These are phyloP conservation scores for Erysiphe pulchra DNA, from an alignment of 2,329 filamentous ascomycete species.

Conservation along the genomic window DNA sequence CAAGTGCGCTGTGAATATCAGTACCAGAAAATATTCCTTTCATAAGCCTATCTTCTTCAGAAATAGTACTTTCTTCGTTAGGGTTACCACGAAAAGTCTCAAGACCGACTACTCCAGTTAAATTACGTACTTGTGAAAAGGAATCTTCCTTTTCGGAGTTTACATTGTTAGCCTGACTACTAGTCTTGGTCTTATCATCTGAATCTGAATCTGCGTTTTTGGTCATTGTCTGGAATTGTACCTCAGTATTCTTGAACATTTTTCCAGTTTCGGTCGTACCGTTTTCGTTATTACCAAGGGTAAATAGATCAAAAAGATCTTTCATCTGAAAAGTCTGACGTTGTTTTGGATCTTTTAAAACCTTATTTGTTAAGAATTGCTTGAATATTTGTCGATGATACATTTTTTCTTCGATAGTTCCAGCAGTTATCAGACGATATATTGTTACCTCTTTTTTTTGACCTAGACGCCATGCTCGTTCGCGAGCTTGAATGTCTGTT, in stretches of 20 bases:
- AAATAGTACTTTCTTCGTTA: conserved; percentile 17
- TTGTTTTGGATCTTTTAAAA: conserved; percentile 82
- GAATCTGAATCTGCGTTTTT: conserved; percentile 5
- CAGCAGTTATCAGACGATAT: conserved; percentile 91
- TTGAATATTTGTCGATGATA: conserved; percentile 98
- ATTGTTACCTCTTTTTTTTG: conserved; percentile 91
- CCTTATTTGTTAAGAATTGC: conserved; percentile 91
- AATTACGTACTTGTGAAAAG: conserved; percentile 21
- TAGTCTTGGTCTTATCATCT: conserved; percentile 1
- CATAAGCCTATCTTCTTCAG: conserved; percentile 54
- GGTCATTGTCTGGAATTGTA: conserved; percentile 28
- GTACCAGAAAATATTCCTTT: conserved; percentile 70
- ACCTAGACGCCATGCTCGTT: conserved; percentile 83
- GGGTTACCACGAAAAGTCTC: conserved; percentile 32
- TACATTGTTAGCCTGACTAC: conserved; percentile 3
- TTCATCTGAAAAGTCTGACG: conserved; percentile 72
- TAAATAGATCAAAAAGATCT: conserved; percentile 82
- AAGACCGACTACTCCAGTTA: conserved; percentile 34
- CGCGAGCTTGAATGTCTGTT: conserved; percentile 81
- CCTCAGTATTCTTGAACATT: conserved; percentile 70
- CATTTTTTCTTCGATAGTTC: conserved; percentile 97
- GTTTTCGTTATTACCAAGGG: conserved; percentile 39
- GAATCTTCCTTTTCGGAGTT: conserved; percentile 11
- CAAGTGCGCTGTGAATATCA: conserved; percentile 69
- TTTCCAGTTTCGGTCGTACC: conserved; percentile 60